Evolutionary conservation across 805 yeast species (phyloP), one percentile per base, ranked within the genome.

Genomic region (Clavispora asparagi): DNA sequence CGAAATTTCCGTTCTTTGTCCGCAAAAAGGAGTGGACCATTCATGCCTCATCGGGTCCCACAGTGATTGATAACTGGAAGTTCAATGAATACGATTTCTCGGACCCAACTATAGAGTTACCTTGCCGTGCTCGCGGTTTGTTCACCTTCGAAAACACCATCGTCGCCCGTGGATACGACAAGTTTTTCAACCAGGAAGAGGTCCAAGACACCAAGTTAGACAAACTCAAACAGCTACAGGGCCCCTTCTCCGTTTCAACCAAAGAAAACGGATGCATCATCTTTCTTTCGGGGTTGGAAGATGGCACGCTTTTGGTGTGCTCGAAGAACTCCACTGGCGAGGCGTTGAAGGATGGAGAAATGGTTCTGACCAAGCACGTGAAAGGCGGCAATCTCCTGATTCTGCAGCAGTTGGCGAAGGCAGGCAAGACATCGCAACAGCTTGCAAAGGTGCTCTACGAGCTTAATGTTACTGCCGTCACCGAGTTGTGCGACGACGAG

Each of bases 211-310:
- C 95, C 0, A 75, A 70, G 48, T 59, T 90, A 5, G 54, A 58
- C n/a, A 12, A 11, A 3, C 43, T 48, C 17, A 48, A 45, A 1
- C 38, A 48, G 14, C 83, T 94, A 0, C 29, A 36, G 5, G 97
- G 96, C 0, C 97, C 97, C 0, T 94, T 85, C 62, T 78, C 77
- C 16, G 78, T 90, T 2, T 82, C 97, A 0, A 71, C 84, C 32
- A 94, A 94, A 61, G 95, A 95, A 47, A 94, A 94, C 60, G 99
- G 99, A 0, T 94, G 97, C 58, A 90, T 94, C 44, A 82, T 87
- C 1, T 81, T 94, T 49, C 75, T 94, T 12, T 74, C 95, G 1
- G 97, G 92, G 0, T 64, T 88, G 14, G 74, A 69, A 17, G 83
- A 85, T 55, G 96, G 95, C 0, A 77, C 85, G 0, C 64, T 94